These are phyloP conservation scores for Aristolochia californica DNA, from an alignment of 164 flowering plant genomes.

Conservation along the genomic window DNA sequence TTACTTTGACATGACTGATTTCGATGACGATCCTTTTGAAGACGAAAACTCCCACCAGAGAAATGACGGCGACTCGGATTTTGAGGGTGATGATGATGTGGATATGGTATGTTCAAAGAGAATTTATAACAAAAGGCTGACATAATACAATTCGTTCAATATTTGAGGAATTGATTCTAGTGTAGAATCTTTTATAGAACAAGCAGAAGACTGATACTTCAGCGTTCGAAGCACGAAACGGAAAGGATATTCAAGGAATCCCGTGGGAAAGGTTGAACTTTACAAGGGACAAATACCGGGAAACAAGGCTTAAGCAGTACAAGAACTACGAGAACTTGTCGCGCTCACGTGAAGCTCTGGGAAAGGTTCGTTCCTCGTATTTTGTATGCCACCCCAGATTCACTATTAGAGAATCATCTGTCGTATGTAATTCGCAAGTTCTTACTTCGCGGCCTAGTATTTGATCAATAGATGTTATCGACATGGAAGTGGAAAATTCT, in stretches of 20 bases:
- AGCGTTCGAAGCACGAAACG: constrained; percentile 75
- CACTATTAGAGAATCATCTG: background rate
- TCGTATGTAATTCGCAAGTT: background rate
- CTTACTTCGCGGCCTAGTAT: background rate
- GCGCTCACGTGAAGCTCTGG: constrained; percentile 31
- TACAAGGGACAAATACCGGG: constrained; percentile 67
- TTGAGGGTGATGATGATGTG: constrained; percentile 39
- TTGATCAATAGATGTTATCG: background rate
- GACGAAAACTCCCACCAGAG: constrained; percentile 9
- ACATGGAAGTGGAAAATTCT: no score
- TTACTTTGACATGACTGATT: constrained; percentile 34
- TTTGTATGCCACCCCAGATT: background rate
- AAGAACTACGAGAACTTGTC: constrained; percentile 61
- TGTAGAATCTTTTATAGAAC: constrained; percentile 16
- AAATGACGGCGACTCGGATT: constrained; percentile 23
- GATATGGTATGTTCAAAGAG: constrained; percentile 27
- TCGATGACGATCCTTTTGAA: constrained; percentile 23
- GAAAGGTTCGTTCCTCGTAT: constrained; percentile 35
- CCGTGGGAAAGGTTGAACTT: constrained; percentile 85
- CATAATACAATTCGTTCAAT: no score
- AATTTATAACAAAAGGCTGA: background rate
- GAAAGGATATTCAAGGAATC: constrained; percentile 91
- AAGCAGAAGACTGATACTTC: constrained; percentile 70
- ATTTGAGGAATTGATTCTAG: background rate
- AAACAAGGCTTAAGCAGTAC: constrained; percentile 68